These are phyloP conservation scores for Straminergon stramineum DNA, from an alignment of 225 moss, liverwort and hornwort genomes.

Conservation along the genomic window DNA sequence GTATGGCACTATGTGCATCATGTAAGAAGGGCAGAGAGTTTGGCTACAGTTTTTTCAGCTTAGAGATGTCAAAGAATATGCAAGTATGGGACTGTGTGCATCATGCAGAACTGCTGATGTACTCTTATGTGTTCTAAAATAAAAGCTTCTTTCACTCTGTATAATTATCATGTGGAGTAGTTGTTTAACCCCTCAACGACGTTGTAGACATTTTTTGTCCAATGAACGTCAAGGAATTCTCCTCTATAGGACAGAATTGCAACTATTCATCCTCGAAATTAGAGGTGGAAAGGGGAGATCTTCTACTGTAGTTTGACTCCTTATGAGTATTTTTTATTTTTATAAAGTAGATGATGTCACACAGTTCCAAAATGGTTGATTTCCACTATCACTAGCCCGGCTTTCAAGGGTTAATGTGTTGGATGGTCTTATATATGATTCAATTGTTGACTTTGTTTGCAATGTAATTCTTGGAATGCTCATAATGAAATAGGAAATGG, in stretches of 20 bases:
- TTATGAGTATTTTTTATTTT: too few relatives aligned
- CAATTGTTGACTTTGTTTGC: neutral
- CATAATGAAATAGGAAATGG: neutral
- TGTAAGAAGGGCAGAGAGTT: neutral
- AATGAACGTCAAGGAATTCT: too few relatives aligned
- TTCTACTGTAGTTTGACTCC: too few relatives aligned
- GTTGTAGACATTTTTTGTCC: too few relatives aligned
- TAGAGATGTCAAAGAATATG: neutral
- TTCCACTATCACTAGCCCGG: too few relatives aligned
- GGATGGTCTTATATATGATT: neutral
- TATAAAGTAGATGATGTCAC: too few relatives aligned
- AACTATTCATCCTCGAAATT: too few relatives aligned
- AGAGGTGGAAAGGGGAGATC: too few relatives aligned
- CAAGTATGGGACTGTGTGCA: neutral
- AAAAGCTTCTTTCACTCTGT: neutral
- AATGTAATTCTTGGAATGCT: neutral
- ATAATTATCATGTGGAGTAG: neutral
- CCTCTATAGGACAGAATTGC: too few relatives aligned
- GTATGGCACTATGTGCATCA: neutral
- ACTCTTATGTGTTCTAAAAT: neutral
- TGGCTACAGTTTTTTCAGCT: neutral
- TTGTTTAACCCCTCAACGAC: too few relatives aligned
- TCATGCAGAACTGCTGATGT: neutral
- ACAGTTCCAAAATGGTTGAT: too few relatives aligned
- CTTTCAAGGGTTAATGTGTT: too few relatives aligned